Evolutionary conservation across 495 filamentous ascomycete genomes (phyloP), one percentile per base, ranked within the genome.

Genomic region (Aspergillus biplanus): DNA sequence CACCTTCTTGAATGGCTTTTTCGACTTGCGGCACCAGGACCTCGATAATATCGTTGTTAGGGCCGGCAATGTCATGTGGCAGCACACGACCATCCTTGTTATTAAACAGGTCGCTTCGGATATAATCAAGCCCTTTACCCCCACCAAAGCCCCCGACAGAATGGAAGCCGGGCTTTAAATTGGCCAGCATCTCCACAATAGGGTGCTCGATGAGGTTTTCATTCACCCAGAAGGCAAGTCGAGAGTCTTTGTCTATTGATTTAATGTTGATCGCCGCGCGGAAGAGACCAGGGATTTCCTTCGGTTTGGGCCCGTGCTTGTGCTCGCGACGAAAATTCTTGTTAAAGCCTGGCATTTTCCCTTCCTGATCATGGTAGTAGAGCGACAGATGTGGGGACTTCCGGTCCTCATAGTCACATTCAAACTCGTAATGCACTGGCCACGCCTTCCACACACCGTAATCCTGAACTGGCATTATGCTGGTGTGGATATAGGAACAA

Each of bases 1-100:
- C 72, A 4, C 71, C 58, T 15, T 65, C 7, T 3, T 63, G 55
- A 32, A 78, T 70, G 8, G 72, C 67, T 9, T 67, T 34, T 42
- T 68, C 37, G 4, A 78, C 27, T 49, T 69, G 61, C 15, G 73
- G 72, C 31, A 63, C 61, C 52, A 78, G 52, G 27, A 67, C 61
- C 50, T 73, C 71, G 48, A 75, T 66, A 58, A 75, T 73, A 57
- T 77, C 71, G 59, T 73, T 67, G 48, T 67, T 64, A n/a, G 55
- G 58, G 3, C 67, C 62, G n/a, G 33, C 16, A n/a, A 61, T 52
- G 49, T 75, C 62, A 61, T 75, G 68, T 0, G 57, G 52, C 16
- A 78, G 60, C 7, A 78, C 32, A 9, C 58, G 61, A 37, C 75
- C 75, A 1, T 42, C 53, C 7, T 69, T 33, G 31, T 65, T 18